Base-by-base conservation (phyloP, 1,284 basidiomycete species). In the Wolfiporia cocos region DNA sequence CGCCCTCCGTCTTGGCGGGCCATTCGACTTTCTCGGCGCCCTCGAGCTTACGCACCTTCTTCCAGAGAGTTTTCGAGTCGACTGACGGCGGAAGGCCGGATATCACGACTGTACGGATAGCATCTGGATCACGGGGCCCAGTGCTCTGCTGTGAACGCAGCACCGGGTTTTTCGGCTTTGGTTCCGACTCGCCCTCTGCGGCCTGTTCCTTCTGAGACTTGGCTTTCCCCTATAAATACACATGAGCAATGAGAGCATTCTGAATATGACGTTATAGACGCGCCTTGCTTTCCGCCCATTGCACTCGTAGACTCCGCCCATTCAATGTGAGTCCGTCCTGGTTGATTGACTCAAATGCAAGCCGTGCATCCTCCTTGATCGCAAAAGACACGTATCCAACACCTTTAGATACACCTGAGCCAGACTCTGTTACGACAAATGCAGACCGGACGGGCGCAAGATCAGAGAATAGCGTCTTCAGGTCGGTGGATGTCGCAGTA, bases 351-450 rank as follows among this genome's bases (percentile, higher is more conserved):
- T 80, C 73, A 44, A 86, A 75, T 2, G 88, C 86, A 37, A 72
- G 65, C 57, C 87, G 76, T 3, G 94, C 96, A 67, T 99, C 96
- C 55, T 96, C 89, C 42, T 75, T 77, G 49, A 92, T 74, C 1
- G 93, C 83, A 65, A 94, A 99, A 0, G 92, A 86, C 47, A 98
- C 92, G 63, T 98, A 99, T 48, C 95, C 95, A n/a, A 98, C 92
- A 52, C 95, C 96, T 62, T 97, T 97, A 3, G 92, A 94, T 22
- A 83, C 75, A 29, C 88, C 86, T 0, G 85, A 81, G 33, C 79
- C 82, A 35, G 76, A 77, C 48, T 91, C 85, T 3, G 83, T 81
- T 10, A 98, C 95, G 2, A 99, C 83, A 59, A 99, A 99, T 0
- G 93, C 95, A 28, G 89, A 86, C 35, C 92, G 79, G 17, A 99